These are phyloP conservation scores for Stemphylium vesicarium DNA, from an alignment of 2,329 filamentous ascomycete genomes.

Conservation along the genomic window DNA sequence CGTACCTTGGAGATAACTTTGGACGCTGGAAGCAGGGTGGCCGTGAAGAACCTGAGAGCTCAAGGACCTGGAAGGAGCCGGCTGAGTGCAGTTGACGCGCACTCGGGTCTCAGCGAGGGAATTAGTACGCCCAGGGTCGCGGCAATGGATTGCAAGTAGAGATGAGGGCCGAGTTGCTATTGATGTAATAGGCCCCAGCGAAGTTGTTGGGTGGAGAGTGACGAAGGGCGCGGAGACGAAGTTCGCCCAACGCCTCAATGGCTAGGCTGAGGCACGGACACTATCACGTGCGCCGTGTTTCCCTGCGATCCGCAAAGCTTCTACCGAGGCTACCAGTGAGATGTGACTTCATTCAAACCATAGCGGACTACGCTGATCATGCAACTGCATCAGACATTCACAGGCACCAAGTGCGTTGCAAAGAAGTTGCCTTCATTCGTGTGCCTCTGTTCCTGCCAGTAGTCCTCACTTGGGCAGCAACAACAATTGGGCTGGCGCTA, in stretches of 20 bases:
- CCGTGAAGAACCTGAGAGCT: conserved; percentile 29
- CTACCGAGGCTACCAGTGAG: conserved; percentile 9
- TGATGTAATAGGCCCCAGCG: conserved; percentile 27
- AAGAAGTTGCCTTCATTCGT: neutral
- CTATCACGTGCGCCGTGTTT: conserved; percentile 10
- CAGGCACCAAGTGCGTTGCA: neutral
- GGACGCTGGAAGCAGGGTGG: conserved; percentile 25
- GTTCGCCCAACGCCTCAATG: conserved; percentile 19
- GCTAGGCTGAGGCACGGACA: conserved; percentile 16
- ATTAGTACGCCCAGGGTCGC: conserved; percentile 23
- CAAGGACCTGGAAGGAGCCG: conserved; percentile 23
- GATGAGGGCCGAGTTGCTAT: conserved; percentile 26
- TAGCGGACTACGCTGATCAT: neutral
- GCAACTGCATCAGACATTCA: neutral
- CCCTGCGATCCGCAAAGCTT: neutral
- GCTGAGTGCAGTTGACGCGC: conserved; percentile 17
- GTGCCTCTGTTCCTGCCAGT: neutral
- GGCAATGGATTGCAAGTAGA: conserved; percentile 22
- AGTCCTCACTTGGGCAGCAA: conserved; percentile 18
- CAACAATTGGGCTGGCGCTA: conserved; percentile 10
- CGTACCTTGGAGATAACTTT: conserved; percentile 36
- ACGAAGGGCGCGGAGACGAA: conserved; percentile 20
- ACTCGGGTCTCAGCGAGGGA: conserved; percentile 4
- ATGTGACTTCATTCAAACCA: neutral
- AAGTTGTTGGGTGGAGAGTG: conserved; percentile 26